Conservation (phyloP, 805 yeast genomes). For the Myxozyma sirexii region DNA sequence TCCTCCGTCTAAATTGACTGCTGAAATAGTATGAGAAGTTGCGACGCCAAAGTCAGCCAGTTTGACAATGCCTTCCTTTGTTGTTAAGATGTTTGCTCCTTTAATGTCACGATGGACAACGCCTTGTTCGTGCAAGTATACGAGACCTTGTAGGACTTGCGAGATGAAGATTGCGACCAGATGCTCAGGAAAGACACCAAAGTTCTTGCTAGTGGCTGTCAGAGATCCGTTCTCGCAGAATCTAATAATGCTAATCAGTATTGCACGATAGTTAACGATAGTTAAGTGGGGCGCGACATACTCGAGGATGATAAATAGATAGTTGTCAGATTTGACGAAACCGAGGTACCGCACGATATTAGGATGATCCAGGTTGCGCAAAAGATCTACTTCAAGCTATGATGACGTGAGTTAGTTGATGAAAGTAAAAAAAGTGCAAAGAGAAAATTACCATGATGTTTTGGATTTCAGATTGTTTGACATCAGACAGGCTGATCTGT, state of each 20-base stretch:
- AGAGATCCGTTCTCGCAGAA: constrained; percentile 66
- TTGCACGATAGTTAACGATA: no score
- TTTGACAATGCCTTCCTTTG: constrained; percentile 64
- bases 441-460: constrained; percentile 48
- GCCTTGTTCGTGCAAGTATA: constrained; percentile 68
- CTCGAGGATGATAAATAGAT: constrained; percentile 65
- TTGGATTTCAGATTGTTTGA: constrained; percentile 40
- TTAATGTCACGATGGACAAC: constrained; percentile 78
- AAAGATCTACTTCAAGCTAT: constrained; percentile 69
- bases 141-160: constrained; percentile 63
- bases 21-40: constrained; percentile 43
- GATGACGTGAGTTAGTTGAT: constrained; percentile 35
- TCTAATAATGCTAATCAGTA: constrained; percentile 19
- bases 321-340: constrained; percentile 56
- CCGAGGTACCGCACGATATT: constrained; percentile 72
- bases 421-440: constrained; percentile 22
- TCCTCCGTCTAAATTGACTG: constrained; percentile 11
- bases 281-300: no score
- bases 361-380: constrained; percentile 64
- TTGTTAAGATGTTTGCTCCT: constrained; percentile 70
- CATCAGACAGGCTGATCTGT: constrained; percentile 60
- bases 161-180: constrained; percentile 54
- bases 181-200: constrained; percentile 58
- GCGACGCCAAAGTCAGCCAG: constrained; percentile 82
- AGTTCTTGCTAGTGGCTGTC: constrained; percentile 54